Evolutionary conservation across 2,329 filamentous ascomycete genomes (phyloP).

Genomic region (Neofusicoccum ribis): DNA sequence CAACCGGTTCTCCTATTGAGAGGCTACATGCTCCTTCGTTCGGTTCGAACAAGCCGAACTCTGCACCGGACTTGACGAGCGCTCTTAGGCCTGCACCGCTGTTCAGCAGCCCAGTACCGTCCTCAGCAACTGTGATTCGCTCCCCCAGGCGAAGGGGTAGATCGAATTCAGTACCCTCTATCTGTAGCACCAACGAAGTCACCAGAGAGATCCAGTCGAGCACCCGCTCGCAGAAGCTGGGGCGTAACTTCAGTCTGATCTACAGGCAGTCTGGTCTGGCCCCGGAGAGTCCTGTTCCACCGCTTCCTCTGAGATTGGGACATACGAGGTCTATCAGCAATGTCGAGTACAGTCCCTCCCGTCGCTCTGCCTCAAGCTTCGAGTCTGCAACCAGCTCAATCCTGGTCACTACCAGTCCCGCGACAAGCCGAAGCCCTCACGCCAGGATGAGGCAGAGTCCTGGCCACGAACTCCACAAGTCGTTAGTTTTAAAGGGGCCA

Average conservation of each 20-base stretch:
- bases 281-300: slow-evolving; percentile 45
- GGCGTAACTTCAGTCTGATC: slow-evolving; percentile 25
- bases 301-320: slow-evolving; percentile 40
- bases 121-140: slow-evolving; percentile 1
- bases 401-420: slow-evolving; percentile 39
- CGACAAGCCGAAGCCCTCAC: slow-evolving; percentile 29
- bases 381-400: slow-evolving; percentile 45
- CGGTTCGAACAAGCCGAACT: slow-evolving; percentile 2
- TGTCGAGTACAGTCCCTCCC: slow-evolving; percentile 35
- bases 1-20: background rate
- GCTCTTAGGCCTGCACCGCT: background rate
- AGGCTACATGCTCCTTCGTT: background rate
- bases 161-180: slow-evolving; percentile 17
- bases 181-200: background rate
- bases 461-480: slow-evolving; percentile 36
- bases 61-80: slow-evolving; percentile 7
- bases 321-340: slow-evolving; percentile 27
- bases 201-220: slow-evolving; percentile 21
- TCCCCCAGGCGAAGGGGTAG: slow-evolving; percentile 8
- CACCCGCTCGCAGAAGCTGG: slow-evolving; percentile 21
- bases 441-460: slow-evolving; percentile 36
- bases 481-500: slow-evolving; percentile 33
- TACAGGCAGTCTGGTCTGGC: slow-evolving; percentile 33
- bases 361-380: slow-evolving; percentile 41
- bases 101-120: background rate